These are phyloP conservation scores for Citrus cavaleriei DNA, from an alignment of 345 rosid species.

Conservation along the genomic window DNA sequence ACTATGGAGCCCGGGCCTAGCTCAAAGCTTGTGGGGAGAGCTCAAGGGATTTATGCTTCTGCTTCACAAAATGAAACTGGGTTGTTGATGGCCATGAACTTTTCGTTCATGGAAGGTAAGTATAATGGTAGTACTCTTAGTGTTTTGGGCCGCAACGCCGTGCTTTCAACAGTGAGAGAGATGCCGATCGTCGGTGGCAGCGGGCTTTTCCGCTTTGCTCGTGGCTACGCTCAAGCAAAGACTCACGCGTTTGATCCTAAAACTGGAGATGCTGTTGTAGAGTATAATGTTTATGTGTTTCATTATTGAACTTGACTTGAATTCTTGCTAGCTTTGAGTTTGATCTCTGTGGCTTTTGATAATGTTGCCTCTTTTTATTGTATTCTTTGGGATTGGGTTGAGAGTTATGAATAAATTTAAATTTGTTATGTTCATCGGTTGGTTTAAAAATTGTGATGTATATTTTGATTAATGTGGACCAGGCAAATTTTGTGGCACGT, in stretches of 20 bases:
- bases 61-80: slow-evolving; percentile 10
- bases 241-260: slow-evolving; percentile 15
- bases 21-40: slow-evolving; percentile 24
- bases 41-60: slow-evolving; percentile 25
- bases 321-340: background rate
- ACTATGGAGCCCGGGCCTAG: slow-evolving; percentile 12
- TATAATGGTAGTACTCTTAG: slow-evolving; percentile 31
- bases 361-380: background rate
- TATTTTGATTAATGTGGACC: background rate
- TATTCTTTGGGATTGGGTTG: background rate
- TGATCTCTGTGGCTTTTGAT: background rate
- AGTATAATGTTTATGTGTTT: slow-evolving; percentile 25
- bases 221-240: slow-evolving; percentile 30
- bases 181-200: slow-evolving; percentile 30
- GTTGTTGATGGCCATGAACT: slow-evolving; percentile 27
- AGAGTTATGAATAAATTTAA: background rate
- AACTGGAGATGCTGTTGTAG: slow-evolving; percentile 23
- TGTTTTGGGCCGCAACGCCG: slow-evolving; percentile 24
- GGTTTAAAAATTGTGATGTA: background rate
- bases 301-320: slow-evolving; percentile 13
- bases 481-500: background rate
- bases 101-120: slow-evolving; percentile 29
- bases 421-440: no score
- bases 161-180: slow-evolving; percentile 13
- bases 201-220: slow-evolving; percentile 28